Percentiles rank a stretch among this genome's conserved stretches.
phyloP scores from a whole-genome alignment of 257 asterid genomes.

The Solanum pinnatisectum region DNA sequence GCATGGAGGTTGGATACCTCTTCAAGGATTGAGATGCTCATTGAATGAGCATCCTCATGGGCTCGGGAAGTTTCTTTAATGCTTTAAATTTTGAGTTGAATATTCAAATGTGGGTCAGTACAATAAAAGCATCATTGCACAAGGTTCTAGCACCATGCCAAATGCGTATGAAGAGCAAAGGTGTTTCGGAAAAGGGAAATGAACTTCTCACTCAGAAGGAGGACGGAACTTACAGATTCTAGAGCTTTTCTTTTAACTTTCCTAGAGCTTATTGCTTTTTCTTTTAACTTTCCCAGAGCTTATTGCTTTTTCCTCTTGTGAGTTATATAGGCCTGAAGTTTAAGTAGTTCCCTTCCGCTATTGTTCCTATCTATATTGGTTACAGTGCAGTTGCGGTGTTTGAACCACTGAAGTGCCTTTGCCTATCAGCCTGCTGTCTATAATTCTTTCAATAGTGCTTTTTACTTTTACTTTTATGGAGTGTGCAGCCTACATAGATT shows the following conservation, averaged over 20 bases:
- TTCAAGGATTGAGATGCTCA: background rate
- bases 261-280: background rate
- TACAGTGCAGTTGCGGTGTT: background rate
- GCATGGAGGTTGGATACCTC: background rate
- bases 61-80: background rate
- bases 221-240: background rate
- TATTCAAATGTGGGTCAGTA: background rate
- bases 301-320: background rate
- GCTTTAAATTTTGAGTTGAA: background rate
- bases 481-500: background rate
- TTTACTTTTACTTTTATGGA: background rate
- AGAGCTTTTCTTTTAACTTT: background rate
- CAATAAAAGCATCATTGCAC: background rate
- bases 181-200: background rate
- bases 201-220: background rate
- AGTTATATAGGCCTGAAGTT: background rate
- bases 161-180: background rate
- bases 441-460: background rate
- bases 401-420: background rate
- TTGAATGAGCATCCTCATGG: background rate
- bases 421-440: background rate
- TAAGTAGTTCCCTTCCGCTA: background rate
- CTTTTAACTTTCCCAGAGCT: background rate
- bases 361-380: background rate
- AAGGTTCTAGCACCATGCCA: background rate